phyloP scores from a whole-genome alignment of 1,139 yeast genomes.

The Geotrichum europaeum region DNA sequence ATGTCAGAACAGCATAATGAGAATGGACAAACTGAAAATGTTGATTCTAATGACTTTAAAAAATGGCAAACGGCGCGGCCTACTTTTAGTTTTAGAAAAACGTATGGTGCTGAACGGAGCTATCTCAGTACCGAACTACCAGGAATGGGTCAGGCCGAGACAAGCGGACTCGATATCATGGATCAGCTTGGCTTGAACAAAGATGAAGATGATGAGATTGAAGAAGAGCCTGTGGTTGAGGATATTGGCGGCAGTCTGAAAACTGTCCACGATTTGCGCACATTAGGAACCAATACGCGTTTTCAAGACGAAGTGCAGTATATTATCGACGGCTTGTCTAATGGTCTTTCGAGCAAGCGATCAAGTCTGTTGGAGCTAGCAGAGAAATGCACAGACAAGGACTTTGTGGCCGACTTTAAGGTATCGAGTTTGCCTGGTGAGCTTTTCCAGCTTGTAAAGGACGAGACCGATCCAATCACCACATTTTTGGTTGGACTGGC shows the following conservation, averaged over 20 bases:
- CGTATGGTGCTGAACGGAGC: slow-evolving; percentile 14
- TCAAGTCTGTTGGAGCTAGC: slow-evolving; percentile 30
- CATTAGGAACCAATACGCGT: slow-evolving; percentile 36
- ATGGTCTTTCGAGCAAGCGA: slow-evolving; percentile 18
- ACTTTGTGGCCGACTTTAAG: slow-evolving; percentile 24
- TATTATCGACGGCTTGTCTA: slow-evolving; percentile 35
- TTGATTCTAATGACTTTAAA: not conserved
- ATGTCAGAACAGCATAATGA: slow-evolving; percentile 4
- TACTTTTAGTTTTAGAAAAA: slow-evolving; percentile 8
- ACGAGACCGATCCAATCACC: slow-evolving; percentile 9
- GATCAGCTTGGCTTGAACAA: slow-evolving; percentile 15
- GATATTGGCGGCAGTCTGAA: slow-evolving; percentile 18
- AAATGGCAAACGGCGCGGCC: slow-evolving; percentile 2
- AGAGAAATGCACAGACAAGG: slow-evolving; percentile 25
- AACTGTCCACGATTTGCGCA: slow-evolving; percentile 35
- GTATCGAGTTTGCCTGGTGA: slow-evolving; percentile 21
- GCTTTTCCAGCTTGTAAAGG: slow-evolving; percentile 19
- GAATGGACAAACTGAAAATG: not conserved
- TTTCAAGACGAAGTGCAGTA: slow-evolving; percentile 36
- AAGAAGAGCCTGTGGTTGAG: slow-evolving; percentile 6
- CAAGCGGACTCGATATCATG: slow-evolving; percentile 4
- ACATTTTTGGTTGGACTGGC: slow-evolving; percentile 17
- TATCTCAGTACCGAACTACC: slow-evolving; percentile 11
- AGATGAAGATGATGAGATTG: slow-evolving; percentile 12
- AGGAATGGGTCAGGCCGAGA: not conserved